phyloP scores from a whole-genome alignment of 805 yeast genomes.

The Wickerhamomyces queroliae region DNA sequence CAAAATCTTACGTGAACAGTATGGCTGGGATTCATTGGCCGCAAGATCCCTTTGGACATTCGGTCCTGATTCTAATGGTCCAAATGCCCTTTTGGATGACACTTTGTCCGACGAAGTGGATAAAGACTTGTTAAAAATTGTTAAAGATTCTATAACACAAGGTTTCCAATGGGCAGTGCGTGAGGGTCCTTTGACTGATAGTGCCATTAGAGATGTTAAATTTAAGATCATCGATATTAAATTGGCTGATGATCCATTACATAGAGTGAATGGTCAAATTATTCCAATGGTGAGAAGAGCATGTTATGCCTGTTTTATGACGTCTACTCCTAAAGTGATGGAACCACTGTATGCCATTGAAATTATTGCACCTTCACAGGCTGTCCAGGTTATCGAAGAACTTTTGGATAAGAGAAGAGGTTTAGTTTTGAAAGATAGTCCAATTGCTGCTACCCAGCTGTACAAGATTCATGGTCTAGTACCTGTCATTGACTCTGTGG shows the following conservation, averaged over 20 bases:
- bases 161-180: slow-evolving; percentile 82
- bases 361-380: slow-evolving; percentile 45
- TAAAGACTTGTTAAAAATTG: slow-evolving; percentile 35
- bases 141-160: slow-evolving; percentile 52
- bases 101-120: slow-evolving; percentile 70
- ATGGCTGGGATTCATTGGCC: slow-evolving; percentile 79
- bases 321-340: slow-evolving; percentile 71
- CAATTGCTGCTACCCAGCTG: slow-evolving; percentile 72
- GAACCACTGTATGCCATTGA: slow-evolving; percentile 75
- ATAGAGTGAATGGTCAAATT: slow-evolving; percentile 59
- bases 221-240: slow-evolving; percentile 64
- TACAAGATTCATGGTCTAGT: slow-evolving; percentile 54
- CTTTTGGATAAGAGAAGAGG: slow-evolving; percentile 69
- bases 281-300: slow-evolving; percentile 83
- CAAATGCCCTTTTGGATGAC: slow-evolving; percentile 62
- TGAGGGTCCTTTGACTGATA: slow-evolving; percentile 94
- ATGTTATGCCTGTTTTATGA: slow-evolving; percentile 71
- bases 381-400: slow-evolving; percentile 43
- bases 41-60: slow-evolving; percentile 80
- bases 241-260: slow-evolving; percentile 41
- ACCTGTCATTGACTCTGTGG: slow-evolving; percentile 89
- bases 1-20: slow-evolving; percentile 47
- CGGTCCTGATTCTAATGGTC: slow-evolving; percentile 50
- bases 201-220: slow-evolving; percentile 62
- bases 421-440: slow-evolving; percentile 34